Evolutionary conservation across 495 filamentous ascomycete genomes (phyloP).

Genomic region (Annulohypoxylon maeteangense): DNA sequence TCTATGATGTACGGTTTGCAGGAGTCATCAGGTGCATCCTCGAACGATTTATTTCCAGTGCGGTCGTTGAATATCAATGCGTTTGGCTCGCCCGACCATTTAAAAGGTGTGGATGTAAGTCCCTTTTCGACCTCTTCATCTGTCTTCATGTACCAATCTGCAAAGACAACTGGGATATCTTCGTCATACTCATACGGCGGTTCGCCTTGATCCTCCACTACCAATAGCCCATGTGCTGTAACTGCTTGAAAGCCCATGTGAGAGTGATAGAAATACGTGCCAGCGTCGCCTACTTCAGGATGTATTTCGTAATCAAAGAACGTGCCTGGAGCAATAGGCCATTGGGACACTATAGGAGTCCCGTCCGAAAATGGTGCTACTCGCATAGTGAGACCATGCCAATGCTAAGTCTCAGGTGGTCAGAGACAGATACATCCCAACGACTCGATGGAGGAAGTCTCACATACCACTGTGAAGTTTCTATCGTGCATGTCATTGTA

Average conservation of each 20-base stretch:
- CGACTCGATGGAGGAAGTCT: neutral
- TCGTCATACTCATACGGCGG: constrained; percentile 65
- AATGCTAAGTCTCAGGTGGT: constrained; percentile 58
- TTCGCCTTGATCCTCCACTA: constrained; percentile 60
- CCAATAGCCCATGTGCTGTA: constrained; percentile 63
- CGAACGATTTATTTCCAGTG: constrained; percentile 43
- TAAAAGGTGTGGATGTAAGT: constrained; percentile 51
- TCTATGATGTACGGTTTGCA: constrained; percentile 62
- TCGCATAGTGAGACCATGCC: constrained; percentile 67
- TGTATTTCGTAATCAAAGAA: constrained; percentile 72
- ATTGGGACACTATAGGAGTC: constrained; percentile 62
- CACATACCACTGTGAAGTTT: constrained; percentile 66
- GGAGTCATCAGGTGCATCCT: constrained; percentile 52
- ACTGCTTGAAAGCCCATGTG: constrained; percentile 67
- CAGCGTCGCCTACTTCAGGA: constrained; percentile 59
- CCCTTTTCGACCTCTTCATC: constrained; percentile 56
- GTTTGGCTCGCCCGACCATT: constrained; percentile 60
- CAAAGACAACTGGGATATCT: constrained; percentile 63
- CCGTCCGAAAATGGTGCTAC: constrained; percentile 68
- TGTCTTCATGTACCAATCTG: constrained; percentile 62
- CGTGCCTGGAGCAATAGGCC: constrained; percentile 67
- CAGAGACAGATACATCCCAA: constrained; percentile 15
- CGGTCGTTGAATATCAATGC: constrained; percentile 62
- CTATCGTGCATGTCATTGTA: constrained; percentile 66
- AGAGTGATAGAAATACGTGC: constrained; percentile 70